Conservation (phyloP, 164 flowering plant species). For the Brasenia schreberi region DNA sequence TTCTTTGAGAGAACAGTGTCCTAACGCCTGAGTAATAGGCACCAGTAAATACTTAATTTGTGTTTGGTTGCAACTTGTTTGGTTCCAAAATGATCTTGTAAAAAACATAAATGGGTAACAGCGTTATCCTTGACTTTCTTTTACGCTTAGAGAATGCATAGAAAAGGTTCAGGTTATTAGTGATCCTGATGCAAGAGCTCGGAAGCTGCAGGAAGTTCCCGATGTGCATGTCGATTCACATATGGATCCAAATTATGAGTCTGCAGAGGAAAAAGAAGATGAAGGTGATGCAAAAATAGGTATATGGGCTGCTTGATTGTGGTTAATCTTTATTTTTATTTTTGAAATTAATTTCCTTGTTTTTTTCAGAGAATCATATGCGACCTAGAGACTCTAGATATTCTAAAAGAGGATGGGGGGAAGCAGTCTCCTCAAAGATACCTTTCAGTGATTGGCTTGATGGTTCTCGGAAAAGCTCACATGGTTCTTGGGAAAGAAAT, state of each 20-base stretch:
- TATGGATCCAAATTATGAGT: slow-evolving; percentile 84
- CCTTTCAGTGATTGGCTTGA: slow-evolving; percentile 43
- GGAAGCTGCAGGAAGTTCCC: slow-evolving; percentile 75
- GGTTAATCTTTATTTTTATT: background rate
- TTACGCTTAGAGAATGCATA: slow-evolving; percentile 88
- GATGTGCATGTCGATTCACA: slow-evolving; percentile 80
- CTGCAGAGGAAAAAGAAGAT: slow-evolving; percentile 69
- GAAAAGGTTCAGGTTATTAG: slow-evolving; percentile 80
- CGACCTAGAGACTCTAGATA: slow-evolving; percentile 38
- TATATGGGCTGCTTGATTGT: slow-evolving; percentile 3
- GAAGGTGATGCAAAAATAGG: slow-evolving; percentile 51
- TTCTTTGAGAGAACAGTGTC: too few relatives aligned
- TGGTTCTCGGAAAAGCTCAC: slow-evolving; percentile 22
- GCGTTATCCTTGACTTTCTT: slow-evolving; percentile 48
- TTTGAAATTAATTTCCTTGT: background rate
- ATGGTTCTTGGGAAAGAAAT: slow-evolving; percentile 27
- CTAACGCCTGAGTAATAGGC: too few relatives aligned
- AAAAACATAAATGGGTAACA: background rate
- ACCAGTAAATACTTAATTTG: too few relatives aligned
- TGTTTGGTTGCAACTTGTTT: too few relatives aligned
- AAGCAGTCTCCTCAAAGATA: slow-evolving; percentile 41
- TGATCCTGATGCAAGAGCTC: slow-evolving; percentile 73
- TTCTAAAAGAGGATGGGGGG: slow-evolving; percentile 33
- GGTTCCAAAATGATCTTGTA: background rate
- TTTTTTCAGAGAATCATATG: slow-evolving; percentile 35